phyloP scores from a whole-genome alignment of 139 green algal genomes.

The Chlamydomonas incerta region DNA sequence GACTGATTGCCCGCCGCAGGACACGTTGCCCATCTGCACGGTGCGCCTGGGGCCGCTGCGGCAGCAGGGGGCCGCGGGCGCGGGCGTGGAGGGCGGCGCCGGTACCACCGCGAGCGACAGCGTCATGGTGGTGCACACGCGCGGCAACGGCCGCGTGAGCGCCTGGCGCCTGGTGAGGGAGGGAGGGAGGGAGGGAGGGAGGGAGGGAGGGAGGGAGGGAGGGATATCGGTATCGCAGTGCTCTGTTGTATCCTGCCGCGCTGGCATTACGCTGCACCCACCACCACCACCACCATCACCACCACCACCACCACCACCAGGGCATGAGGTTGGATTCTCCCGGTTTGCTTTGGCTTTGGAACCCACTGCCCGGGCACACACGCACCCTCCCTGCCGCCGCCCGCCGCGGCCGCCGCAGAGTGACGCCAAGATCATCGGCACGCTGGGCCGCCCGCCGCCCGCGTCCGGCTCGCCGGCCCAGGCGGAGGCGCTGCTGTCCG shows the following conservation, averaged over 20 bases:
- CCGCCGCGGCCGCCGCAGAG: not conserved
- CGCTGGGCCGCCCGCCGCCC: conserved; percentile 4
- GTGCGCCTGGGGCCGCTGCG: conserved; percentile 26
- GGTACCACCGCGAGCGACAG: not conserved
- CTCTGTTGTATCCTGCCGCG: too few species aligned
- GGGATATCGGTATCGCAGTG: too few species aligned
- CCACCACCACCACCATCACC: too few species aligned
- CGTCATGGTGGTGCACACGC: conserved; percentile 40
- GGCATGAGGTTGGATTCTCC: too few species aligned
- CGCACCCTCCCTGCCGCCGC: not conserved
- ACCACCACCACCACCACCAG: too few species aligned
- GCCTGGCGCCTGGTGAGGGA: conserved; percentile 34
- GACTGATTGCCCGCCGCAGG: too few species aligned
- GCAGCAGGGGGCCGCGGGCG: not conserved
- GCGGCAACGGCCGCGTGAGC: conserved; percentile 36
- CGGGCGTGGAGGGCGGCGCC: not conserved
- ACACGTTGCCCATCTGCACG: not conserved
- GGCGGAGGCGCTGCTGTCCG: not conserved
- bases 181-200: too few species aligned
- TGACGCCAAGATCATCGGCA: conserved; percentile 38
- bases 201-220: not conserved
- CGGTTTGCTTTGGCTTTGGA: too few species aligned
- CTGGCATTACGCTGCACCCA: too few species aligned
- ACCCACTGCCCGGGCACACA: too few species aligned
- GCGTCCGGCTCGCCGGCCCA: not conserved